phyloP scores from a whole-genome alignment of 2,329 filamentous ascomycete species.

The Lizonia empirigonia region DNA sequence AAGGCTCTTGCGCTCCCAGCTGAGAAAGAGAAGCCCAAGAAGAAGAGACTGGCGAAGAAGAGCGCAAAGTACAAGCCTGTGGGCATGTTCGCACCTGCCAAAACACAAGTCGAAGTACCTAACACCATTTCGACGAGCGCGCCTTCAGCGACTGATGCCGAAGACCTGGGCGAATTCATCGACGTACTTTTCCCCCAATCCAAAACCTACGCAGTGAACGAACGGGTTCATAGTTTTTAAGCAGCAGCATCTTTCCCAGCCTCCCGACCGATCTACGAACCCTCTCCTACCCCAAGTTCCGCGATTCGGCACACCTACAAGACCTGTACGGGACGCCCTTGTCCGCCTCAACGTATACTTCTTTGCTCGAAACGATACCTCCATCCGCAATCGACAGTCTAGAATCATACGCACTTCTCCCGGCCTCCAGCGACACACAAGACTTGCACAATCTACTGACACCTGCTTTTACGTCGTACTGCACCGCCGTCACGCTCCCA shows the following conservation, averaged over 20 bases:
- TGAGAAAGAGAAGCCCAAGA: slow-evolving; percentile 53
- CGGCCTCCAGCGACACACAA: slow-evolving; percentile 45
- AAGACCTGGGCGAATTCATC: slow-evolving; percentile 79
- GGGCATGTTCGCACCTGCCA: slow-evolving; percentile 12
- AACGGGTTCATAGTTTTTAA: slow-evolving; percentile 74
- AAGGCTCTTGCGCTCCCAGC: slow-evolving; percentile 59
- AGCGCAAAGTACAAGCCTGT: slow-evolving; percentile 38
- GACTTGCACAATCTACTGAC: slow-evolving; percentile 62
- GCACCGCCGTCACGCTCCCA: slow-evolving; percentile 61
- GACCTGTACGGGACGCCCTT: slow-evolving; percentile 64
- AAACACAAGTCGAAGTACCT: neutral
- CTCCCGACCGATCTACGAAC: slow-evolving; percentile 67
- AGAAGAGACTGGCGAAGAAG: slow-evolving; percentile 45
- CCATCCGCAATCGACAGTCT: slow-evolving; percentile 70
- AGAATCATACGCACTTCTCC: slow-evolving; percentile 67
- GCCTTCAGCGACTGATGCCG: slow-evolving; percentile 53
- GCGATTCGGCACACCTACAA: slow-evolving; percentile 57
- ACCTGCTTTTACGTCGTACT: slow-evolving; percentile 68
- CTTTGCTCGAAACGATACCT: slow-evolving; percentile 59
- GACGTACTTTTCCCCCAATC: slow-evolving; percentile 58
- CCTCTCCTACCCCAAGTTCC: slow-evolving; percentile 65
- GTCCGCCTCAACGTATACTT: slow-evolving; percentile 56
- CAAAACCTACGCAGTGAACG: no score
- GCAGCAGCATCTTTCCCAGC: slow-evolving; percentile 68
- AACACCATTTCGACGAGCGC: neutral